These are phyloP conservation scores for Persicaria maculosa DNA, from an alignment of 148 eudicot genomes.

Conservation along the genomic window DNA sequence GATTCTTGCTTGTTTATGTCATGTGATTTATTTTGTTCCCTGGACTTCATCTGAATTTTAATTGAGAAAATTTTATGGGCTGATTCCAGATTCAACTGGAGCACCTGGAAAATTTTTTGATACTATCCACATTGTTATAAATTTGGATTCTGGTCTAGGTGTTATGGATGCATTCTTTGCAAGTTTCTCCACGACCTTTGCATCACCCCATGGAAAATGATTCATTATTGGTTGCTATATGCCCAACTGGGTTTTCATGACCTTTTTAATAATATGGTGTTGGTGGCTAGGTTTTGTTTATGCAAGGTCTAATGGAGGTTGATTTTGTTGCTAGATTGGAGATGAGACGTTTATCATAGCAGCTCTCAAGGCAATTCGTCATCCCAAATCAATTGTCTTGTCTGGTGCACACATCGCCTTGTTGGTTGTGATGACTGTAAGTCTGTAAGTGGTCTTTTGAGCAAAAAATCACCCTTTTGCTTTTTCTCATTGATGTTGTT, in stretches of 20 bases:
- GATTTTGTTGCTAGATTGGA: slow-evolving; percentile 65
- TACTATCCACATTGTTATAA: slow-evolving; percentile 40
- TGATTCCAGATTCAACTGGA: slow-evolving; percentile 51
- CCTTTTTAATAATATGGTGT: background rate
- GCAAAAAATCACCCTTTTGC: background rate
- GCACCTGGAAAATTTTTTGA: slow-evolving; percentile 45
- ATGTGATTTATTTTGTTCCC: background rate
- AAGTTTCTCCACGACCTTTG: slow-evolving; percentile 72
- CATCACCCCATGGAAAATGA: background rate
- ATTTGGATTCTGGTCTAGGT: slow-evolving; percentile 75
- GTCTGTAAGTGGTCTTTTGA: slow-evolving; percentile 55
- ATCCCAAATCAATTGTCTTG: slow-evolving; percentile 86
- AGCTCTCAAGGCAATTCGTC: slow-evolving; percentile 99
- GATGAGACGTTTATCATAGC: slow-evolving; percentile 97
- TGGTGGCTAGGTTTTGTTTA: background rate
- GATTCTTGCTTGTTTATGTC: background rate
- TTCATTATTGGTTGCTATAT: background rate
- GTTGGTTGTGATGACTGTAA: slow-evolving; percentile 84
- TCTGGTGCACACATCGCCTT: slow-evolving; percentile 97
- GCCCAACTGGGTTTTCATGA: background rate
- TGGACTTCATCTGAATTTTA: background rate
- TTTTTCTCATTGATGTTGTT: background rate
- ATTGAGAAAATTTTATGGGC: background rate
- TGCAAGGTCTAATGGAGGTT: slow-evolving; percentile 21
- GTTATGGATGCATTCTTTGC: slow-evolving; percentile 90